Evolutionary conservation across 805 yeast species (phyloP), one percentile per base, ranked within the genome.

Genomic region (Ogataea zsoltii): DNA sequence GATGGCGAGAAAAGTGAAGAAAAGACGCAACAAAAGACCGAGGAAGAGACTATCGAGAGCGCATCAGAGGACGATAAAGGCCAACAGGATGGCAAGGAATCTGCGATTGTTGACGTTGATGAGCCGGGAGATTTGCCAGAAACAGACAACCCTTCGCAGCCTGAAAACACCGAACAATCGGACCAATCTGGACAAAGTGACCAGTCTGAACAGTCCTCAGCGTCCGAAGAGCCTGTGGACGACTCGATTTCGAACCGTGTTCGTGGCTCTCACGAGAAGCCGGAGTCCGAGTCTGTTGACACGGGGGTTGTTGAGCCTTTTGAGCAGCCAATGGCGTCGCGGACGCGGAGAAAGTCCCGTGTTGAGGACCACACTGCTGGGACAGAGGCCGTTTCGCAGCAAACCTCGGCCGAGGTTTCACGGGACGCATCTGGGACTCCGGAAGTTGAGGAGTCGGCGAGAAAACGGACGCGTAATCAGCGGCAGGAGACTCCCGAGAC

Each of bases 311-410:
- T 6, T 21, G 9, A 9, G 5, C 25, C 25, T 21, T 7, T 13
- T n/a, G 31, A 28, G 28, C 40, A 38, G n/a, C 42, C 49, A 10
- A 40, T 34, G 35, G 53, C 49, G 4, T 35, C 47, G 29, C 28
- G 53, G 16, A 42, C 51, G 12, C 25, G 51, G 25, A 40, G 53
- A 21, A 33, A 45, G 26, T 43, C 47, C 7, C 31, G 33, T 17
- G 48, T 30, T 7, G 45, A 41, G 9, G 40, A 41, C 17, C 26
- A 25, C 15, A 30, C 14, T 33, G 28, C 45, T 13, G 33, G 35
- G 21, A 44, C 28, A 7, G 45, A 41, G 18, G 5, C 25, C 7
- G 25, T 21, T 21, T 21, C 25, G 7, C 5, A 5, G 9, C 25
- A 21, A 5, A 9, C 25, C 7, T 21, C 25, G 25, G 25, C 7